A percentile compares a stretch with the other conserved stretches of the same genome.
Conservation (phyloP, 2,329 filamentous ascomycete genomes). For the Microdochium nivale region DNA sequence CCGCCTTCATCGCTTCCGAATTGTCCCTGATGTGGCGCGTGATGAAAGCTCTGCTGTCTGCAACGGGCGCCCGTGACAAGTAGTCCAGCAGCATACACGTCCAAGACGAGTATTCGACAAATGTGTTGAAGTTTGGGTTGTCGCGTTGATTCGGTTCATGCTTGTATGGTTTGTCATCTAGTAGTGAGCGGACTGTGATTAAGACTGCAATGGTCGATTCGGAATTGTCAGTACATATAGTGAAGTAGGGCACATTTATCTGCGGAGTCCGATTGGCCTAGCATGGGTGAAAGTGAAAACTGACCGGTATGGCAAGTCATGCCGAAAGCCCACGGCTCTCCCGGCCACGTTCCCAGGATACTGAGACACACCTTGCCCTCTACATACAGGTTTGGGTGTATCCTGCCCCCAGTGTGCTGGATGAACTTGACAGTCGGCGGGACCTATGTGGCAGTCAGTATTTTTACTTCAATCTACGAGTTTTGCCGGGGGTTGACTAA, state of each 20-base stretch:
- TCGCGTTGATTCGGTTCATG: constrained; percentile 5
- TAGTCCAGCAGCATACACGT: constrained; percentile 5
- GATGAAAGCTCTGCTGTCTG: background rate
- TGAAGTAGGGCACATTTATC: too few relatives aligned
- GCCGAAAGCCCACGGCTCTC: constrained; percentile 6
- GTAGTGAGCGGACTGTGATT: constrained; percentile 5
- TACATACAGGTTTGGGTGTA: constrained; percentile 10
- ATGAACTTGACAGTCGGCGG: constrained; percentile 9
- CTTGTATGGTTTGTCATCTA: constrained; percentile 9
- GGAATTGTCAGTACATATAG: too few relatives aligned
- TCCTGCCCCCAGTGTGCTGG: constrained; percentile 4
- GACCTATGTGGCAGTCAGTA: constrained; percentile 1
- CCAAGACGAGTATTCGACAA: constrained; percentile 4
- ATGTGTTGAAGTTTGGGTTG: constrained; percentile 4
- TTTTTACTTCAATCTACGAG: too few relatives aligned
- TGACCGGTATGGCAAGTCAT: constrained; percentile 7
- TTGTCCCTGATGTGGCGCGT: background rate
- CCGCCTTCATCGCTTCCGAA: background rate
- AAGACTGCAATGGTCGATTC: constrained; percentile 9
- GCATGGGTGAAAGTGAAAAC: background rate
- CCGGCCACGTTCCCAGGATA: constrained; percentile 8
- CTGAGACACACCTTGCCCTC: constrained; percentile 9
- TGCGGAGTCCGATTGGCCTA: too few relatives aligned
- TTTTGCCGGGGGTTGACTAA: background rate
- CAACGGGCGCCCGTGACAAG: background rate